Evolutionary conservation across 768 basidiomycete species (phyloP), one percentile per base, ranked within the genome.

Genomic region (Boletus huronensis): DNA sequence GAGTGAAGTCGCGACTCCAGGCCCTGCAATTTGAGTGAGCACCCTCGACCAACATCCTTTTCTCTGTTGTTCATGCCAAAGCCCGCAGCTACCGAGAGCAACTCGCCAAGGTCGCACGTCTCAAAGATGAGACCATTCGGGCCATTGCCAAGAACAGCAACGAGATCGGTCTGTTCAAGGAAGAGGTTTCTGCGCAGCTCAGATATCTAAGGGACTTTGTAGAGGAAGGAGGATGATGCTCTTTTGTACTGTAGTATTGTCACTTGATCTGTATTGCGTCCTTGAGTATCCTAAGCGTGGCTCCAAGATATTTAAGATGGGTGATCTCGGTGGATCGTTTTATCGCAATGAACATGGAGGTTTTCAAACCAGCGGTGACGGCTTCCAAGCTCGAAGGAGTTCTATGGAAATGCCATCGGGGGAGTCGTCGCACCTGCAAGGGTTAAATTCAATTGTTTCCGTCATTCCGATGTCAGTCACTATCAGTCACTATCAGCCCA

Each of bases 101-200:
- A 63, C 71, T 88, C 13, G 88, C 88, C 56, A 88, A 87, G 63
- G 82, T 88, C 21, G 78, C 80, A 44, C 80, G 88, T 46, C 66
- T 92, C 28, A 86, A 83, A 59, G 89, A 93, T 51, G 89, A 90
- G 61, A 90, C 88, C 0, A 80, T 89, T 42, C 82, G 88, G 0
- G 86, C 85, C 17, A 89, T 93, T 55, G 81, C 88, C 54, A 92
- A 90, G 77, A 90, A 85, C 68, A 87, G 87, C 62, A 88, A 87
- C 58, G 90, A 92, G 58, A 88, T 91, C 34, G 87, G 84, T 16
- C 78, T 83, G 63, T 91, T 92, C 76, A 90, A 90, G 70, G 82
- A 86, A 50, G 86, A 87, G 54, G 82, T 90, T 13, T 87, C 88
- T 40, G 79, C 80, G 50, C 83, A 85, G 62, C 77, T 93, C 28